Evolutionary conservation across 2,329 filamentous ascomycete genomes (phyloP).

Genomic region (Phaeoacremonium minimum): DNA sequence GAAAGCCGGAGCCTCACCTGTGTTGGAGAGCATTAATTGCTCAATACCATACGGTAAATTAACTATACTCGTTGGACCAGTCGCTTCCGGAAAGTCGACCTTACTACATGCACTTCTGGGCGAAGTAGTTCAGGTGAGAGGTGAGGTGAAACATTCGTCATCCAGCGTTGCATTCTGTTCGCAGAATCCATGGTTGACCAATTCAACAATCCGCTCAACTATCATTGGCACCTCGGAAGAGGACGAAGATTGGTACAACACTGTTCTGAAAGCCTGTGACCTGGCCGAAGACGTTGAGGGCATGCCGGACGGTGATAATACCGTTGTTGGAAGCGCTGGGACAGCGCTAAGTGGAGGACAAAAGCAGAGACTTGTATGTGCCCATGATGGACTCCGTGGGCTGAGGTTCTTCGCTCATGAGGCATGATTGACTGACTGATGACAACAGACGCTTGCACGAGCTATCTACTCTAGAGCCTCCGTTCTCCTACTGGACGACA

Average conservation of each 20-base stretch:
- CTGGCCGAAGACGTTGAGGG: conserved; percentile 10
- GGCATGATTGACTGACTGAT: too few relatives aligned
- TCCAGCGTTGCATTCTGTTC: conserved; percentile 7
- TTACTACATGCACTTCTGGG: conserved; percentile 11
- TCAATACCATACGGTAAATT: conserved; percentile 1
- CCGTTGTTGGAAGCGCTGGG: conserved; percentile 17
- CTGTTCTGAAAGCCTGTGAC: conserved; percentile 10
- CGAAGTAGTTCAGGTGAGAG: conserved; percentile 6
- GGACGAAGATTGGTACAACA: conserved; percentile 8
- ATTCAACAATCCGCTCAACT: conserved; percentile 12
- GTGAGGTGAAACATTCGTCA: conserved; percentile 3
- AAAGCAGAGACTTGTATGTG: conserved; percentile 13
- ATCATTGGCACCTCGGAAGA: conserved; percentile 11
- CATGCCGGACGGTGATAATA: conserved; percentile 17
- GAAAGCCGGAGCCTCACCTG: neutral
- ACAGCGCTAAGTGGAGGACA: conserved; percentile 22
- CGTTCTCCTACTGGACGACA: conserved; percentile 11
- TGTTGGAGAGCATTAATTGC: conserved; percentile 3
- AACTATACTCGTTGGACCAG: conserved; percentile 10
- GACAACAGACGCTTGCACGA: too few relatives aligned
- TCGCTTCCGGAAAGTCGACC: conserved; percentile 12
- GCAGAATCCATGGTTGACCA: conserved; percentile 13
- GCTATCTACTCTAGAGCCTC: conserved; percentile 11
- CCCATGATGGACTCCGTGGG: too few relatives aligned
- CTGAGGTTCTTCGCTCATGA: too few relatives aligned